phyloP scores from a whole-genome alignment of 2,329 filamentous ascomycete genomes.

The Penicillium vulpinum region DNA sequence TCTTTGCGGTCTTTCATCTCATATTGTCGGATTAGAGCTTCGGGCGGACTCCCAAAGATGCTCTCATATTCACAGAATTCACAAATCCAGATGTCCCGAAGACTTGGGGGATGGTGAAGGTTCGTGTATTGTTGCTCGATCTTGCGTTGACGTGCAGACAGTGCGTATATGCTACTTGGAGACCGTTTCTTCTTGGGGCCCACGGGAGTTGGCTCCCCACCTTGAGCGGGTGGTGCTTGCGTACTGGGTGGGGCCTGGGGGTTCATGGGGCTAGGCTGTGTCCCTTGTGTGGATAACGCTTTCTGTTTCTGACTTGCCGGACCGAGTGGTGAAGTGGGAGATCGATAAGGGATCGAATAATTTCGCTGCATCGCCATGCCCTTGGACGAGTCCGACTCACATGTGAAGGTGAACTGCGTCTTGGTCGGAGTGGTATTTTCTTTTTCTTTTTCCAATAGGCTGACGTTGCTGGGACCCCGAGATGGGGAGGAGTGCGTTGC shows the following conservation, averaged over 20 bases:
- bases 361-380: slow-evolving; percentile 71
- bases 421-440: slow-evolving; percentile 68
- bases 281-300: slow-evolving; percentile 54
- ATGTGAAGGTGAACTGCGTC: slow-evolving; percentile 94
- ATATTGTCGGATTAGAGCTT: slow-evolving; percentile 83
- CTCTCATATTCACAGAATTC: slow-evolving; percentile 97
- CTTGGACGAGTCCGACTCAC: slow-evolving; percentile 82
- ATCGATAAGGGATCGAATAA: slow-evolving; percentile 41
- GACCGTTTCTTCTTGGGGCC: slow-evolving; percentile 66
- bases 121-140: slow-evolving; percentile 76
- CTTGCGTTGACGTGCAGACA: slow-evolving; percentile 75
- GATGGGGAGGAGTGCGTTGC: slow-evolving; percentile 64
- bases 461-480: slow-evolving; percentile 74
- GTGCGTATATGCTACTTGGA: slow-evolving; percentile 68
- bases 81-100: slow-evolving; percentile 87
- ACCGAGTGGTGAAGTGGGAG: slow-evolving; percentile 37
- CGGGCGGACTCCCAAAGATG: slow-evolving; percentile 86
- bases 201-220: slow-evolving; percentile 49
- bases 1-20: slow-evolving; percentile 90
- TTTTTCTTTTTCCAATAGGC: slow-evolving; percentile 74
- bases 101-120: slow-evolving; percentile 67
- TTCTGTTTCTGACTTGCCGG: slow-evolving; percentile 35
- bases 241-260: slow-evolving; percentile 27
- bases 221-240: slow-evolving; percentile 37
- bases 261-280: slow-evolving; percentile 54